Base-by-base conservation (phyloP, 73 alveolate genomes). In the Stentor roeselii region DNA sequence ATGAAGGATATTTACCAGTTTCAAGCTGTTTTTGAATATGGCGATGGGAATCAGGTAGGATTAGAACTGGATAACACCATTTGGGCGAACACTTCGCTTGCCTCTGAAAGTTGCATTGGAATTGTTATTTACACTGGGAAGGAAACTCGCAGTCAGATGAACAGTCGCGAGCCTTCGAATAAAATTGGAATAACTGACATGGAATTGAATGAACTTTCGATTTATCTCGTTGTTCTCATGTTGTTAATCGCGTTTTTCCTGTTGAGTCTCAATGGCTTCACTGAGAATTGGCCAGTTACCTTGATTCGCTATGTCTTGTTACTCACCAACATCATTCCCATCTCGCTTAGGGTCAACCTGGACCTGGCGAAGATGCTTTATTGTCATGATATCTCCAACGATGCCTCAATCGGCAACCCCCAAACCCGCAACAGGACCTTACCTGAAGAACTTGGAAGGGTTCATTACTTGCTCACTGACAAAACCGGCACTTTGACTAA, bases 401-500 rank as follows among this genome's bases (percentile, higher is more conserved):
- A 95, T 86, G 83, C 80, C 38, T 87, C 82, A 59, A 93, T 95
- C 40, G 94, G 96, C 2, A 97, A 94, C 4, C 90, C 99, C 3
- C 78, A 93, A 14, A 95, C 98, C 37, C 85, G 99, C 42, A 93
- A 91, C 78, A 86, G 96, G 3, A 87, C 93, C 3, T 94, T 95
- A 15, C 98, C 99, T 1, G 98, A 95, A 82, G 99, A 96, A 82
- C 91, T 96, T 14, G 99, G 99, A 21, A 76, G 99, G 67, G 89
- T 96, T 21, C 87, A 93, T 42, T 94, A 78, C 89, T 75, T 96
- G 37, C 91, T 96, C 76, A 84, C 98, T 58, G 99, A 96, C 88
- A 96, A 96, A 86, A 96, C 99, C 35, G 99, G 99, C 36, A 96
- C 99, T 60, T 78, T 96, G 35, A 96, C 99, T 15, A 74, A 95